Conservation (phyloP, 2,329 filamentous ascomycete species). For the Botrytis medusae region DNA sequence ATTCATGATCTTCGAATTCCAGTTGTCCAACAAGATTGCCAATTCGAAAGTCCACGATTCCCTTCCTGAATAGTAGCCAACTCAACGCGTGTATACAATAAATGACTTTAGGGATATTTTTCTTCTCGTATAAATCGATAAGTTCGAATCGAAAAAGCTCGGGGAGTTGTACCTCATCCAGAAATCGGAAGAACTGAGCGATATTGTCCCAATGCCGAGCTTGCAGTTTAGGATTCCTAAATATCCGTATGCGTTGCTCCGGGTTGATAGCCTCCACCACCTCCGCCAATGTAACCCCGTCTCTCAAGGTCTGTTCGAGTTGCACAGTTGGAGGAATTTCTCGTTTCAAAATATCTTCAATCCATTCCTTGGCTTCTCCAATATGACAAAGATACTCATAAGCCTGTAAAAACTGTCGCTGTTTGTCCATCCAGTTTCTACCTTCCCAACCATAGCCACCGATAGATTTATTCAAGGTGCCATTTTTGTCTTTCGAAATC, state of each 20-base stretch:
- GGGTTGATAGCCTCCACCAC: conserved; percentile 87
- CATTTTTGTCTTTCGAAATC: conserved; percentile 40
- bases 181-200: conserved; percentile 89
- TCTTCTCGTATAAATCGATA: conserved; percentile 98
- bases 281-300: conserved; percentile 93
- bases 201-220: conserved; percentile 98
- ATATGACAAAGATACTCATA: conserved; percentile 99
- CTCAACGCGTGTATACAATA: conserved; percentile 97
- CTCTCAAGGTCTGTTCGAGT: conserved; percentile 85
- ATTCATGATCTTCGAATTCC: conserved; percentile 95
- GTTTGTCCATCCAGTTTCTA: conserved; percentile 98
- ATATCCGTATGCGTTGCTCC: conserved; percentile 74
- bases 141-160: conserved; percentile 96
- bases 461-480: conserved; percentile 47
- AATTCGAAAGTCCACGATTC: conserved; percentile 92
- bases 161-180: conserved; percentile 87
- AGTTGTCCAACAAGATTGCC: conserved; percentile 95
- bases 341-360: conserved; percentile 84
- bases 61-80: conserved; percentile 94
- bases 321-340: conserved; percentile 89
- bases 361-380: conserved; percentile 98
- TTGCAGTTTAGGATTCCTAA: conserved; percentile 80
- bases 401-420: conserved; percentile 91
- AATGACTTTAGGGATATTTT: conserved; percentile 98
- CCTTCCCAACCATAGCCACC: conserved; percentile 71